A percentile compares a stretch with the other conserved stretches of the same genome.
Evolutionary conservation across 225 moss, liverwort and hornwort species (phyloP).

Genomic region (Rhytidiadelphus loreus): DNA sequence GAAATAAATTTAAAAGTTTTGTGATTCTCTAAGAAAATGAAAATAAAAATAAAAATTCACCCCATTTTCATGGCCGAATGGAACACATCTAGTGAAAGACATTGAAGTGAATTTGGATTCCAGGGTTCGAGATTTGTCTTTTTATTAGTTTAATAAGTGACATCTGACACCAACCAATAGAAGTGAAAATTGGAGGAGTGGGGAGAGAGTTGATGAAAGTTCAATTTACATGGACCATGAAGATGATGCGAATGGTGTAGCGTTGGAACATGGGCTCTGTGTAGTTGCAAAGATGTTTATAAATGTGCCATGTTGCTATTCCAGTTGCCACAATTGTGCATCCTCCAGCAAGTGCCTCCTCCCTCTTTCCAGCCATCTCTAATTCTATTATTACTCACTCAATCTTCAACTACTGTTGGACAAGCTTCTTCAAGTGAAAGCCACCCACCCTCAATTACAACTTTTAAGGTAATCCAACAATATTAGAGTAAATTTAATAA

Average conservation of each 20-base stretch:
- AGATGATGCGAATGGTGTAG: conserved; percentile 80
- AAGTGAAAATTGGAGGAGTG: neutral
- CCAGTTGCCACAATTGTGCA: conserved; percentile 41
- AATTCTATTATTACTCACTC: neutral
- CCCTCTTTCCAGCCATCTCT: neutral
- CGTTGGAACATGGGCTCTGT: conserved; percentile 69
- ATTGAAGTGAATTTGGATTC: neutral
- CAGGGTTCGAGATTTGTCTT: neutral
- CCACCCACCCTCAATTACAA: accelerated
- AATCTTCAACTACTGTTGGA: neutral
- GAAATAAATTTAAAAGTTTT: too few relatives aligned
- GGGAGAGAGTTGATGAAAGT: neutral
- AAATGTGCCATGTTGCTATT: conserved; percentile 62
- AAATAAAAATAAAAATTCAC: neutral
- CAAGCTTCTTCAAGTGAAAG: accelerated
- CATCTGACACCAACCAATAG: too few relatives aligned
- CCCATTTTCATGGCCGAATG: neutral
- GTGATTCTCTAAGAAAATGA: neutral
- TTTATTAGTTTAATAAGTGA: neutral
- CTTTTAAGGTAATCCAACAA: neutral
- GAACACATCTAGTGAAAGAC: neutral
- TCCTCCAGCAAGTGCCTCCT: conserved; percentile 6
- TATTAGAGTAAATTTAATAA: accelerated
- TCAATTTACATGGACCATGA: conserved; percentile 59
- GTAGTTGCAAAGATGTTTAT: conserved; percentile 74